Conservation (phyloP, 176 grass and related monocot genomes). For the Juncus inflexus region DNA sequence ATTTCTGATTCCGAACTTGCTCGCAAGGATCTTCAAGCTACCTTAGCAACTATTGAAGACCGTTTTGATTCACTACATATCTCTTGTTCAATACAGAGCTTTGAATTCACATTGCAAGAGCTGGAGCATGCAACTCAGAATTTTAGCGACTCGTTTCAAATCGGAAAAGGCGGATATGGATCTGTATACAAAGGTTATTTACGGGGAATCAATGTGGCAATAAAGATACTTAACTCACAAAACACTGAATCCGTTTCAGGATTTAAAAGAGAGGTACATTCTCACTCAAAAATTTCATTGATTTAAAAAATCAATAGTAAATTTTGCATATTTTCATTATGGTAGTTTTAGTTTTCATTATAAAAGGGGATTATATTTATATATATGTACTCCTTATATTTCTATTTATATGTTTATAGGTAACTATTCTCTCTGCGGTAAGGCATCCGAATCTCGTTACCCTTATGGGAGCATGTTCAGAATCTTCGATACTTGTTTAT, state of each 20-base stretch:
- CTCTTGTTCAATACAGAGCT: conserved; percentile 27
- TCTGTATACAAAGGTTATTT: conserved; percentile 61
- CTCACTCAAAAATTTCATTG: neutral
- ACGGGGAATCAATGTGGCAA: conserved; percentile 37
- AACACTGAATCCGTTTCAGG: conserved; percentile 42
- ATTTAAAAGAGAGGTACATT: conserved; percentile 57
- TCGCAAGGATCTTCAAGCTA: conserved; percentile 32
- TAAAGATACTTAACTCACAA: conserved; percentile 28
- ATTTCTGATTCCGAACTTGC: conserved; percentile 21
- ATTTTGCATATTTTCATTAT: neutral
- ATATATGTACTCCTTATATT: neutral
- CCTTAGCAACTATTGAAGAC: conserved; percentile 14
- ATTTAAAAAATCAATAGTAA: neutral
- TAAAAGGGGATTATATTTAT: neutral
- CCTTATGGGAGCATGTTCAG: no score
- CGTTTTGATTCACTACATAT: conserved; percentile 30
- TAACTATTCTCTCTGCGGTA: conserved; percentile 43
- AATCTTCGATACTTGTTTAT: no score
- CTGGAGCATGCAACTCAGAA: conserved; percentile 64
- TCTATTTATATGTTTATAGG: conserved; percentile 24
- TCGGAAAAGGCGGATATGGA: conserved; percentile 71
- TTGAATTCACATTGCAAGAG: conserved; percentile 59
- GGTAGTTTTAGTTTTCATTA: neutral
- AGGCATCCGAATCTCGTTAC: no score
- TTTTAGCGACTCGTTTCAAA: conserved; percentile 46